Conservation (phyloP, 805 yeast species). For the Yarrowia sp. region DNA sequence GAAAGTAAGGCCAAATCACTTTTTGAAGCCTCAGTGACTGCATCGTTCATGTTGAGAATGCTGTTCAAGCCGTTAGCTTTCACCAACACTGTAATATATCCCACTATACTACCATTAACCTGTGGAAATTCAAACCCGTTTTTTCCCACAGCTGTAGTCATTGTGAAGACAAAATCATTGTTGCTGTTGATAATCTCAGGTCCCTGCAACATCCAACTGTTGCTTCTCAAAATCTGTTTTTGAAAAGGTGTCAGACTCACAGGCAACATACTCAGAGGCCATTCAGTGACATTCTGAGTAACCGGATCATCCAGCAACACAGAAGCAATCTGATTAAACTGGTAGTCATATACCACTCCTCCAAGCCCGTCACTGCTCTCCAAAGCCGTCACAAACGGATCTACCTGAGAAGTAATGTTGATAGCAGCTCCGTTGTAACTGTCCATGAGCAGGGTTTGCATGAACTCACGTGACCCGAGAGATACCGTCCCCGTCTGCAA, state of each 20-base stretch:
- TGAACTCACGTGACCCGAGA: conserved; percentile 55
- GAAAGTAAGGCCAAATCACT: neutral
- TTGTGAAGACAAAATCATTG: conserved; percentile 14
- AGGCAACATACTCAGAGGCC: conserved; percentile 4
- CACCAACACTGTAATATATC: conserved; percentile 2
- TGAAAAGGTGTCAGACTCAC: neutral
- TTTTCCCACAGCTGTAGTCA: conserved; percentile 16
- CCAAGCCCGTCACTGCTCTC: conserved; percentile 32
- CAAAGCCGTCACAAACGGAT: conserved; percentile 30
- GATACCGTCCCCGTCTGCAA: conserved; percentile 66
- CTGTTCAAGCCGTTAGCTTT: neutral
- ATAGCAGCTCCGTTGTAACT: conserved; percentile 37
- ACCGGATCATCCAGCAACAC: conserved; percentile 10
- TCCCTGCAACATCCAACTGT: conserved; percentile 16
- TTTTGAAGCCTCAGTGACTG: neutral
- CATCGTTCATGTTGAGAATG: conserved; percentile 1
- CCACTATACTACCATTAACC: conserved; percentile 11
- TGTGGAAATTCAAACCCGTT: conserved; percentile 19
- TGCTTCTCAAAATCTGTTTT: neutral
- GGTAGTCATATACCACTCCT: conserved; percentile 31
- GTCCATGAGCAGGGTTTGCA: conserved; percentile 56
- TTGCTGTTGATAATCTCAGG: conserved; percentile 7
- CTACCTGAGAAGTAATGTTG: conserved; percentile 2
- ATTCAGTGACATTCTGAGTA: neutral
- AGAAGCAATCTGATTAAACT: conserved; percentile 16